Evolutionary conservation across 768 basidiomycete species (phyloP).

Genomic region (Termitomyces sp.): DNA sequence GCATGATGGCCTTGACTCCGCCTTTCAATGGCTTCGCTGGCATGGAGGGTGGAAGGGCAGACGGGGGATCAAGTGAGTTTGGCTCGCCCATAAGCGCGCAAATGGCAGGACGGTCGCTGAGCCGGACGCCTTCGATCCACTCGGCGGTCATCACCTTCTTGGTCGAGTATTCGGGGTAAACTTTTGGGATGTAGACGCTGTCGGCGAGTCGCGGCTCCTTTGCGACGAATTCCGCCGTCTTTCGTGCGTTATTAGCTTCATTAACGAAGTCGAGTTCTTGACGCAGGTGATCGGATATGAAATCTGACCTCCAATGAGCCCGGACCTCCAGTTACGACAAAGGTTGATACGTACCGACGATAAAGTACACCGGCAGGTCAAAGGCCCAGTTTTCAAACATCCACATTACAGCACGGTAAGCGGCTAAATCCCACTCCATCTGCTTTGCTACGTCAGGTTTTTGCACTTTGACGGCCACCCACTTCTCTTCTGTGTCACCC

Average conservation of each 20-base stretch:
- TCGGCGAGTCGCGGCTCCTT: constrained; percentile 66
- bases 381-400: constrained; percentile 78
- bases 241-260: constrained; percentile 75
- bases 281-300: constrained; percentile 76
- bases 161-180: constrained; percentile 69
- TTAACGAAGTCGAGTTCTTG: constrained; percentile 79
- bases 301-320: constrained; percentile 40
- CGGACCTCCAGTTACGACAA: not conserved
- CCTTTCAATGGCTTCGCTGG: constrained; percentile 47
- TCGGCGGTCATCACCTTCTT: constrained; percentile 80
- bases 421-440: constrained; percentile 79
- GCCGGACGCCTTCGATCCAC: constrained; percentile 77
- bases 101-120: constrained; percentile 62
- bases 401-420: constrained; percentile 74
- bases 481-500: constrained; percentile 42
- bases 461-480: constrained; percentile 94
- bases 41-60: constrained; percentile 22
- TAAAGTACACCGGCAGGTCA: constrained; percentile 80
- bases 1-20: constrained; percentile 68
- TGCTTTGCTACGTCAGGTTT: constrained; percentile 87
- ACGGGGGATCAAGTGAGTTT: constrained; percentile 10
- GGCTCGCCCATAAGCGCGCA: constrained; percentile 55
- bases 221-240: constrained; percentile 65
- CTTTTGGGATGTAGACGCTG: constrained; percentile 76
- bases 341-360: constrained; percentile 51